Percentiles rank a stretch among this genome's conserved stretches.
phyloP scores from a whole-genome alignment of 805 yeast genomes.

The Starmerella tilneyi region DNA sequence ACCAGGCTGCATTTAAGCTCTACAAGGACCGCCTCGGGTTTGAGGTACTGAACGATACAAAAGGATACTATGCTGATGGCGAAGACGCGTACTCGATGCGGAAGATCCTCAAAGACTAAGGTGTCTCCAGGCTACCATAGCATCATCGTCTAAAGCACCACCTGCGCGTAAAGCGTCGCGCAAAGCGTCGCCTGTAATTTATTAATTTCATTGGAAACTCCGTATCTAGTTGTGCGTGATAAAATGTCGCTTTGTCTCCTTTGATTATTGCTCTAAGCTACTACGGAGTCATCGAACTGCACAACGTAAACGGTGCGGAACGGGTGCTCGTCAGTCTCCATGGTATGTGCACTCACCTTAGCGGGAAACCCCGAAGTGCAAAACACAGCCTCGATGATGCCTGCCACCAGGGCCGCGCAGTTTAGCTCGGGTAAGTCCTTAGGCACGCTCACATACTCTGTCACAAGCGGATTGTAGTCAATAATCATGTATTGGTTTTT shows the following conservation, averaged over 20 bases:
- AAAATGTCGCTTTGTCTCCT: too few species aligned
- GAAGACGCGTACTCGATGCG: conserved; percentile 97
- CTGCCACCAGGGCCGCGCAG: conserved; percentile 77
- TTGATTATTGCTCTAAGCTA: too few species aligned
- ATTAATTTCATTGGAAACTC: too few species aligned
- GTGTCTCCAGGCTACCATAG: too few species aligned
- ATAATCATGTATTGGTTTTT: conserved; percentile 69
- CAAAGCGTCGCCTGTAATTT: too few species aligned
- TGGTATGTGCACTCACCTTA: conserved; percentile 71
- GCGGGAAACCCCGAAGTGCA: conserved; percentile 66
- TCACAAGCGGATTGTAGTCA: conserved; percentile 60
- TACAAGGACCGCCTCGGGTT: conserved; percentile 78
- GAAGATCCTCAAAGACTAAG: conserved; percentile 32
- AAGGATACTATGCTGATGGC: conserved; percentile 88
- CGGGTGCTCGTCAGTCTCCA: conserved; percentile 49
- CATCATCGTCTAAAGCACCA: too few species aligned
- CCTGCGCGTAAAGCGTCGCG: too few species aligned
- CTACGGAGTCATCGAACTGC: conserved; percentile 42
- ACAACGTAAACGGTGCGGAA: conserved; percentile 64
- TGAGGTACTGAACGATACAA: conserved; percentile 72
- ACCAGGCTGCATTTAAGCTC: conserved; percentile 85
- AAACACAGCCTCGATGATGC: conserved; percentile 71
- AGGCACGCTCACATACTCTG: conserved; percentile 68
- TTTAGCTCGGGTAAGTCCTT: conserved; percentile 66
- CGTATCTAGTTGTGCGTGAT: too few species aligned